A percentile compares a stretch with the other conserved stretches of the same genome.
These are phyloP conservation scores for Rhizoctonia solani DNA, from an alignment of 1,284 basidiomycete genomes.

Conservation along the genomic window DNA sequence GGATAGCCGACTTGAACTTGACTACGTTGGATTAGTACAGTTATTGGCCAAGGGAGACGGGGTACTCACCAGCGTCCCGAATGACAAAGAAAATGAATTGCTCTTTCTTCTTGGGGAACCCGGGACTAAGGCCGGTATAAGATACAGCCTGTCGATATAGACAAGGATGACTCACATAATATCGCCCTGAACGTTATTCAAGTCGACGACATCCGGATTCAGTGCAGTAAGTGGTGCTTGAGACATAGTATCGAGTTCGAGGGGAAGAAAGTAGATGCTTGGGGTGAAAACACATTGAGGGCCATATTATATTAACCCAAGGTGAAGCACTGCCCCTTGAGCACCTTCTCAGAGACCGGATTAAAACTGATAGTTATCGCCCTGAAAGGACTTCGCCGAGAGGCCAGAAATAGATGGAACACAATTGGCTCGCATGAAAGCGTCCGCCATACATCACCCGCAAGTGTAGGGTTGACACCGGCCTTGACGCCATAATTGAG, in stretches of 20 bases:
- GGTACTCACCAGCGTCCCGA: not conserved
- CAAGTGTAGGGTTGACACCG: too few relatives aligned
- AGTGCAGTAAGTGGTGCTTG: not conserved
- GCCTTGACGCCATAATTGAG: too few relatives aligned
- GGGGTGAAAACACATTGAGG: not conserved
- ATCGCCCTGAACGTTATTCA: constrained; percentile 39
- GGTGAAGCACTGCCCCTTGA: too few relatives aligned
- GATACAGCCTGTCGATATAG: not conserved
- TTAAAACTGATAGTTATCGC: too few relatives aligned
- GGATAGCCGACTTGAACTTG: not conserved
- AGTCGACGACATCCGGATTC: not conserved
- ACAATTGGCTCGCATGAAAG: too few relatives aligned
- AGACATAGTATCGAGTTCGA: not conserved
- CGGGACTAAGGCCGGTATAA: not conserved
- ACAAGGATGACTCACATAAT: constrained; percentile 35
- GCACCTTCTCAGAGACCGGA: too few relatives aligned
- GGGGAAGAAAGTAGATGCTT: not conserved
- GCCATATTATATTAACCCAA: too few relatives aligned
- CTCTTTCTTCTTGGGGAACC: constrained; percentile 27
- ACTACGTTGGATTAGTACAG: not conserved
- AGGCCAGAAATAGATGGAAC: too few relatives aligned
- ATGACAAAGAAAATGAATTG: constrained; percentile 24
- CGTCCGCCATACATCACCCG: too few relatives aligned
- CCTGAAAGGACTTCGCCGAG: too few relatives aligned
- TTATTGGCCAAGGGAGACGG: not conserved